Percentiles rank a stretch among this genome's conserved stretches.
phyloP scores from a whole-genome alignment of 176 grass and related monocot genomes.

The Alloteropsis semialata region DNA sequence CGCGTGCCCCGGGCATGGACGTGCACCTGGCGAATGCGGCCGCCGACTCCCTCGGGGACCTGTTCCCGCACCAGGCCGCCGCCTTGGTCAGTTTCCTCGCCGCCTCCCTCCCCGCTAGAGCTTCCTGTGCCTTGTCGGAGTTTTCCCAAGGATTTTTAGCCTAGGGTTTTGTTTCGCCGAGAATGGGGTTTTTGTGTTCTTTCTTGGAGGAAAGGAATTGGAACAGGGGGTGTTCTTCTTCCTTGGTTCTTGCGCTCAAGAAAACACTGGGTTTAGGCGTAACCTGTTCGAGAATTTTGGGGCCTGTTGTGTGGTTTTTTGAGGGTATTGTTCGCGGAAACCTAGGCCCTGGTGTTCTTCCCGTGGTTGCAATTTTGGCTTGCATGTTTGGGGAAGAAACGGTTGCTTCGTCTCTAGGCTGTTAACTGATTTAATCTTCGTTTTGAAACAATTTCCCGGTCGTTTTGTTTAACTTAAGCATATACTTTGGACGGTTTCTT shows the following conservation, averaged over 20 bases:
- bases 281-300: background rate
- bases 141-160: background rate
- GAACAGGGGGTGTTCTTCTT: background rate
- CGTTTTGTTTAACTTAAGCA: background rate
- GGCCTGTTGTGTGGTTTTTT: background rate
- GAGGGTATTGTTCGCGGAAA: background rate
- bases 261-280: background rate
- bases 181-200: background rate
- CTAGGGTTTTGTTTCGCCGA: background rate
- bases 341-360: background rate
- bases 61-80: slow-evolving; percentile 35
- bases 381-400: background rate
- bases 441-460: background rate
- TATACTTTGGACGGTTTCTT: background rate
- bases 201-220: background rate
- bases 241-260: background rate
- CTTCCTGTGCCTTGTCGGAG: background rate
- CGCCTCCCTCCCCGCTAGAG: background rate
- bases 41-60: slow-evolving; percentile 15
- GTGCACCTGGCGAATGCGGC: slow-evolving; percentile 36
- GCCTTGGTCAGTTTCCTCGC: slow-evolving; percentile 26
- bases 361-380: background rate
- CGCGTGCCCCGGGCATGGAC: slow-evolving; percentile 23
- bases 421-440: background rate
- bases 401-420: background rate